Conservation (phyloP, 345 rosid species). For the Linum usitatissimum region DNA sequence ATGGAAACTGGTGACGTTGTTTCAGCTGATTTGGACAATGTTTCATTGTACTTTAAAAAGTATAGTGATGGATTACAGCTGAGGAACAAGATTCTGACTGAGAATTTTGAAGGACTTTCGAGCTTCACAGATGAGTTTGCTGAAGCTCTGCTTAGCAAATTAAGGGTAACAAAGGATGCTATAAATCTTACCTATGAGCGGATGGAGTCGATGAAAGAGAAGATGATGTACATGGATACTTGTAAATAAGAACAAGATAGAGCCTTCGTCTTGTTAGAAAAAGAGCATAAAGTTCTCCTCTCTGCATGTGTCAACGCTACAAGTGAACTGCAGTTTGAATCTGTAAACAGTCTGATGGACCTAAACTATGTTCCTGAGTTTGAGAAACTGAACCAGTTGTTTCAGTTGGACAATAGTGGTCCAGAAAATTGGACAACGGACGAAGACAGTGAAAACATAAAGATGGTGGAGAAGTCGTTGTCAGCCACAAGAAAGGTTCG, state of each 20-base stretch:
- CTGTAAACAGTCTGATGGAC: conserved; percentile 26
- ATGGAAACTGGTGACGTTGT: conserved; percentile 24
- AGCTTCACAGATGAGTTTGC: conserved; percentile 35
- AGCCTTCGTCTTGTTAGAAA: conserved; percentile 33
- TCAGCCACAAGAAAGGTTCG: conserved; percentile 33
- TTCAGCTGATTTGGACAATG: conserved; percentile 27
- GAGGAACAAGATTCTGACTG: conserved; percentile 36
- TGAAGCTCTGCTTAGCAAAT: conserved; percentile 33
- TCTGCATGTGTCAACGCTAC: conserved; percentile 54
- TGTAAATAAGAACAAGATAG: conserved; percentile 40
- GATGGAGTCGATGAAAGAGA: conserved; percentile 44
- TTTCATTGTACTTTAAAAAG: conserved; percentile 42
- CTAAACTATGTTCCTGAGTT: conserved; percentile 15
- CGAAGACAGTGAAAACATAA: conserved; percentile 18
- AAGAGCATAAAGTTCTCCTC: conserved; percentile 32
- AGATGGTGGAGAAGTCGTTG: conserved; percentile 35
- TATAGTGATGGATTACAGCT: conserved; percentile 38
- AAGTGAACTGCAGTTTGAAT: conserved; percentile 43
- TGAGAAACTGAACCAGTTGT: conserved; percentile 25
- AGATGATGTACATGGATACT: conserved; percentile 33
- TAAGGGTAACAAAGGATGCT: conserved; percentile 36
- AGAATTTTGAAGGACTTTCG: conserved; percentile 40
- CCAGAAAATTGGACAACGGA: conserved; percentile 19
- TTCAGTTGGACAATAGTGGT: conserved; percentile 21
- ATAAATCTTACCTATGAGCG: conserved; percentile 22